A percentile compares a stretch with the other conserved stretches of the same genome.
Evolutionary conservation across 2,329 filamentous ascomycete species (phyloP).

Genomic region (Hypoxylon sp.): DNA sequence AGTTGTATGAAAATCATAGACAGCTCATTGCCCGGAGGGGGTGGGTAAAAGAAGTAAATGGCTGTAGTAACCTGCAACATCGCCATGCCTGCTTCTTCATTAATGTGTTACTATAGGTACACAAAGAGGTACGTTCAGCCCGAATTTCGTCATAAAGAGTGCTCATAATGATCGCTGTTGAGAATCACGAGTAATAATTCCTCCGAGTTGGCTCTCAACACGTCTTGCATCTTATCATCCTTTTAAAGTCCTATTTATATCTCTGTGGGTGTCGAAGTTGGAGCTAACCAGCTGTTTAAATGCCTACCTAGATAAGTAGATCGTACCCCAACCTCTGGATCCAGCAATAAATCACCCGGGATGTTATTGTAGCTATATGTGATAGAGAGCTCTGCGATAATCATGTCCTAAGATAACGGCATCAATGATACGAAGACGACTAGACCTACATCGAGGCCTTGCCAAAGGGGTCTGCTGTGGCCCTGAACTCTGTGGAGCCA

Average conservation of each 20-base stretch:
- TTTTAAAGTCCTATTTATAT: background rate
- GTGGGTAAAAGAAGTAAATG: background rate
- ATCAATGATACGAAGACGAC: background rate
- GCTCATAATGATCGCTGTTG: background rate
- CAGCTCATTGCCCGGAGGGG: too few relatives aligned
- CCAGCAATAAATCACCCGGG: background rate
- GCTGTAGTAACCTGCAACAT: background rate
- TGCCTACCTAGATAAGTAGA: background rate
- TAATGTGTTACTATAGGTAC: background rate
- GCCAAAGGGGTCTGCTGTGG: background rate
- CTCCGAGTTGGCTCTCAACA: background rate
- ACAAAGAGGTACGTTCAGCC: background rate
- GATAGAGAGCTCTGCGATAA: background rate
- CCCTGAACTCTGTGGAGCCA: background rate
- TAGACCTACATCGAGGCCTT: background rate
- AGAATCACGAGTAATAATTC: background rate
- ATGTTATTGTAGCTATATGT: background rate
- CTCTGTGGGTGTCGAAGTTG: background rate
- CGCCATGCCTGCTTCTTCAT: background rate
- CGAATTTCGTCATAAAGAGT: background rate
- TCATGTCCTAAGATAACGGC: background rate
- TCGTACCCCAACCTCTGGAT: background rate
- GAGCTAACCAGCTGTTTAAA: background rate
- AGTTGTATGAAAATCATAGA: background rate
- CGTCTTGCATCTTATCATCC: background rate